Evolutionary conservation across 805 yeast species (phyloP).

Genomic region (Pichia manshurica): DNA sequence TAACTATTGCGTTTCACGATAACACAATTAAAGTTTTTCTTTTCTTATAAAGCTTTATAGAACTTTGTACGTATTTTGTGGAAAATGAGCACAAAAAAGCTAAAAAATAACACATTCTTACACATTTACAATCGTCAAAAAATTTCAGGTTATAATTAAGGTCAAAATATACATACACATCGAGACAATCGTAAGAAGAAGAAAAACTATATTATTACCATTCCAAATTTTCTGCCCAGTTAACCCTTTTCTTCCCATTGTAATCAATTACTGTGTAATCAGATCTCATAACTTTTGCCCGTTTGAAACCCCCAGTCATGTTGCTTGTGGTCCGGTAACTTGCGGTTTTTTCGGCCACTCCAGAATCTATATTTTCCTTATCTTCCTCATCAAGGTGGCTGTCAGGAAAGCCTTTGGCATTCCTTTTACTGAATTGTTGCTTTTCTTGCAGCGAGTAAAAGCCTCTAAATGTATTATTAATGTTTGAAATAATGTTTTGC

Average conservation of each 20-base stretch:
- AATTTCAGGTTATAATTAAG: no score
- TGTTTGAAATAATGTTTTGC: constrained; percentile 2
- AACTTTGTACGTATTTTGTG: no score
- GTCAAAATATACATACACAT: neutral
- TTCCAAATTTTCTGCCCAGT: constrained; percentile 29
- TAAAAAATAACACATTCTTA: no score
- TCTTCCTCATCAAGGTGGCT: neutral
- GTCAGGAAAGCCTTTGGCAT: constrained; percentile 5
- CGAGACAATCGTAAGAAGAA: neutral
- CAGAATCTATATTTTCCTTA: constrained; percentile 4
- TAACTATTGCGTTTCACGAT: no score
- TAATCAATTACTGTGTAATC: neutral
- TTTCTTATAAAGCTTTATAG: neutral
- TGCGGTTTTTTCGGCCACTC: neutral
- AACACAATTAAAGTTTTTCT: neutral
- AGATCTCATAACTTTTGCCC: neutral
- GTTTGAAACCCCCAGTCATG: neutral
- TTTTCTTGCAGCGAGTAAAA: constrained; percentile 23
- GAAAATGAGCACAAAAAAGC: no score
- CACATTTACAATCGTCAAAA: no score
- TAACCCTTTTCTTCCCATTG: constrained; percentile 19
- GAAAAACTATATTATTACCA: constrained; percentile 20
- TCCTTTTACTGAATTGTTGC: constrained; percentile 24
- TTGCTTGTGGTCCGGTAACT: neutral
- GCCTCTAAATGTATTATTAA: constrained; percentile 16